Conservation (phyloP, 495 filamentous ascomycete species). For the Halenospora varia region DNA sequence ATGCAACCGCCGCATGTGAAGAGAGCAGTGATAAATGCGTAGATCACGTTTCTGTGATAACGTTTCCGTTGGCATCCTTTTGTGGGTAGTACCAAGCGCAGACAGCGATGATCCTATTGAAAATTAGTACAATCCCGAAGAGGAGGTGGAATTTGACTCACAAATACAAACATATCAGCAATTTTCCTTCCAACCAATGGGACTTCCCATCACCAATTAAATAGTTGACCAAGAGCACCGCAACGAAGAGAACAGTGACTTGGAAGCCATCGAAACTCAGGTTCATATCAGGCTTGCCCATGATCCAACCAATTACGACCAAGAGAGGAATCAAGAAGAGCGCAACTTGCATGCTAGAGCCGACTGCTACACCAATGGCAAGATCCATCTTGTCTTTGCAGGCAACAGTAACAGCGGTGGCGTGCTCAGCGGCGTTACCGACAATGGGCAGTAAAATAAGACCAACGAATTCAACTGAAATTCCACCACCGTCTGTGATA, state of each 20-base stretch:
- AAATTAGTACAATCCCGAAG: not conserved
- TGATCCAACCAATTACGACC: conserved; percentile 77
- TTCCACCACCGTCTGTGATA: conserved; percentile 49
- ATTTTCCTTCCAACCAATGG: conserved; percentile 69
- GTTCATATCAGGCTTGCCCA: conserved; percentile 64
- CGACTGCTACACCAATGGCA: conserved; percentile 79
- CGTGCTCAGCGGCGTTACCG: conserved; percentile 85
- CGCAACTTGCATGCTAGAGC: conserved; percentile 84
- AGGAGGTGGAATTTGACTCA: conserved; percentile 34
- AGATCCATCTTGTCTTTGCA: conserved; percentile 91
- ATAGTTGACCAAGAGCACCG: conserved; percentile 78
- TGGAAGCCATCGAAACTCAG: conserved; percentile 81
- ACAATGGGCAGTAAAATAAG: conserved; percentile 86
- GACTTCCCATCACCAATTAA: conserved; percentile 56
- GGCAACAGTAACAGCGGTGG: conserved; percentile 81
- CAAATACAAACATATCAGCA: conserved; percentile 66
- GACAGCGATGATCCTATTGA: conserved; percentile 19
- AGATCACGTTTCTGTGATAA: too few species aligned
- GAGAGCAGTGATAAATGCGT: too few species aligned
- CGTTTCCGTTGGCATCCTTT: not conserved
- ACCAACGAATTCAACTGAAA: conserved; percentile 76
- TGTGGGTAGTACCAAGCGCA: conserved; percentile 22
- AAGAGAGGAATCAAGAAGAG: conserved; percentile 73
- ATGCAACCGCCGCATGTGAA: too few species aligned
- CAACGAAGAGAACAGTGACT: conserved; percentile 72